Evolutionary conservation across 108 stramenopile genomes (phyloP), one percentile per base, ranked within the genome.

Genomic region (Mediolabrus comicus): DNA sequence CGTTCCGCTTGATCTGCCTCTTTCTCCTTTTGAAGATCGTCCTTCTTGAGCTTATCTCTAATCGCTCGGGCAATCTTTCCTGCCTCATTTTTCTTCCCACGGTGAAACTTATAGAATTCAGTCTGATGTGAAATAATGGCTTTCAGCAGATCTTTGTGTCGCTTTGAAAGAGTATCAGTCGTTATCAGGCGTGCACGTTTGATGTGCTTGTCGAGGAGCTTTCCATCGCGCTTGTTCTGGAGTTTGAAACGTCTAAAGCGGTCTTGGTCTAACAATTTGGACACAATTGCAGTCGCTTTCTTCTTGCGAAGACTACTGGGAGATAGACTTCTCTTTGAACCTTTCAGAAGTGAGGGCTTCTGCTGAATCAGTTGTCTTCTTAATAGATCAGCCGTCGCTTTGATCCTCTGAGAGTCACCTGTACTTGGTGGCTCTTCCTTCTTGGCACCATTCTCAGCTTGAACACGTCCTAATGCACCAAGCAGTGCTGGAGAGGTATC

Each of bases 31-130:
- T 87, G 83, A 35, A 74, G 77, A 16, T 81, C 83, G 39, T 87
- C 88, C 70, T 87, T 87, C 65, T 85, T 78, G 26, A 85, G 69
- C 30, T 74, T 65, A 79, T 93, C 92, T 38, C 92, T 72, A 72
- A 90, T 83, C 7, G 86, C 25, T 29, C 84, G 78, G 29, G 87
- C 86, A 19, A 93, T 25, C 31, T 74, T 78, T 19, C 76, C 65
- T 5, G 79, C 77, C 30, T 90, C 89, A 0, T 74, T 73, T 43
- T 80, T 85, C 24, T 79, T 75, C n/a, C 71, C 51, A 52, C 80
- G 75, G 52, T 93, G 92, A 58, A 87, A 93, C 58, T 87, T 88
- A 70, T 84, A 86, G 56, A 93, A 93, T 46, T 93, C 92, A 38
- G 77, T 65, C 53, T 86, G 85, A 56, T 93, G 92, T 1, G 59